Conservation (phyloP, 2,329 filamentous ascomycete genomes). For the Ilyonectria mors-panacis region DNA sequence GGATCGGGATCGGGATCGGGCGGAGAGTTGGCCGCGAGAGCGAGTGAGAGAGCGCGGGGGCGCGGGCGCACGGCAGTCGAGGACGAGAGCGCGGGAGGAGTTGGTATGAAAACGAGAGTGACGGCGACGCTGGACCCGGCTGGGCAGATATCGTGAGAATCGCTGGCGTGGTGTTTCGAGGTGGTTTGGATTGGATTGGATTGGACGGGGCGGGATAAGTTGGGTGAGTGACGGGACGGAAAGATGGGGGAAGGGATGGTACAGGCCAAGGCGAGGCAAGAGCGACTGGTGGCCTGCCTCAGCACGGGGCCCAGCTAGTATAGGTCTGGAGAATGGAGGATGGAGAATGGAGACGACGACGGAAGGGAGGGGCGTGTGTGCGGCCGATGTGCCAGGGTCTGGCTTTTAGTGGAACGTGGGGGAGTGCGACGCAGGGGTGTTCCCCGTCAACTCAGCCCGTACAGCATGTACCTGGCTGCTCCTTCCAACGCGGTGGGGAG, state of each 20-base stretch:
- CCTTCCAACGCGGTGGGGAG: slow-evolving; percentile 19
- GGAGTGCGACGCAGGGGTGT: slow-evolving; percentile 20
- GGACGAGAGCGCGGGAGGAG: not conserved
- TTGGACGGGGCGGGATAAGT: slow-evolving; percentile 40
- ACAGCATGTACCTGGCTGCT: slow-evolving; percentile 21
- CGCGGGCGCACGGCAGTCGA: slow-evolving; percentile 22
- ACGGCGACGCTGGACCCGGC: slow-evolving; percentile 27
- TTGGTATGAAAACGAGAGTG: slow-evolving; percentile 20
- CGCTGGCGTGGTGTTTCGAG: slow-evolving; percentile 44
- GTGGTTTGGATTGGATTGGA: slow-evolving; percentile 35
- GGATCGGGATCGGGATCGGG: slow-evolving; percentile 36
- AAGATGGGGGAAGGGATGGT: slow-evolving; percentile 43
- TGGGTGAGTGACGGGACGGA: slow-evolving; percentile 41
- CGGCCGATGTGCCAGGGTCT: slow-evolving; percentile 23
- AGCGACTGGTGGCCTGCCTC: slow-evolving; percentile 27
- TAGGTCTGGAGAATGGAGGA: slow-evolving; percentile 33
- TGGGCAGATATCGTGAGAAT: slow-evolving; percentile 43
- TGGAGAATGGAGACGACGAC: slow-evolving; percentile 18
- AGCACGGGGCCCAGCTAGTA: slow-evolving; percentile 30
- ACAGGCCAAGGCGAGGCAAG: slow-evolving; percentile 38
- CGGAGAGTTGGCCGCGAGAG: slow-evolving; percentile 19
- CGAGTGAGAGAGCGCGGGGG: slow-evolving; percentile 4
- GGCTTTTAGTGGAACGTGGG: slow-evolving; percentile 33
- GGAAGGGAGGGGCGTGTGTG: slow-evolving; percentile 26
- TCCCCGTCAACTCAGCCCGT: slow-evolving; percentile 14